Conservation (phyloP, 345 rosid species). For the Orychophragmus violaceus region DNA sequence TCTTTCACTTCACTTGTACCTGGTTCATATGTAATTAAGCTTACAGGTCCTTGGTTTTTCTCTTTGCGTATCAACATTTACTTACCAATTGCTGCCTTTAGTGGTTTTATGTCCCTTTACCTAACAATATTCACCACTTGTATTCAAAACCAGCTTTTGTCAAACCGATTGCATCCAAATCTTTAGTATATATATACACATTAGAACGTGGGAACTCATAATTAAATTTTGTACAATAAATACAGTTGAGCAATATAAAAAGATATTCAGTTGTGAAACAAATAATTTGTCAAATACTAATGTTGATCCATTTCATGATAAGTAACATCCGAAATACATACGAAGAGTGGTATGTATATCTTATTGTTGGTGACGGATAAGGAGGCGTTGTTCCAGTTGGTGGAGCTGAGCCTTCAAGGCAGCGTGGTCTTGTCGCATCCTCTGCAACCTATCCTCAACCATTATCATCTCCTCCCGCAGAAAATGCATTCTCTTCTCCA, state of each 20-base stretch:
- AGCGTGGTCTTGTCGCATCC: slow-evolving; percentile 56
- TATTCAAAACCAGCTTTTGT: no score
- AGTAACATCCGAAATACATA: not conserved
- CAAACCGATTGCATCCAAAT: no score
- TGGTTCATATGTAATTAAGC: slow-evolving; percentile 9
- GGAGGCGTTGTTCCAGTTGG: slow-evolving; percentile 37
- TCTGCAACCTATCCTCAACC: slow-evolving; percentile 69
- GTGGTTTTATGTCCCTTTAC: not conserved
- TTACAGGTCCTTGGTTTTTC: not conserved
- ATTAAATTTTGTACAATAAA: no score
- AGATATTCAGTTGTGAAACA: not conserved
- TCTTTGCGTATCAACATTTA: not conserved
- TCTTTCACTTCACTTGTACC: not conserved
- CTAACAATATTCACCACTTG: not conserved
- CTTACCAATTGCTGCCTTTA: not conserved
- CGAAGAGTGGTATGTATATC: not conserved
- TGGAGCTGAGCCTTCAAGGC: slow-evolving; percentile 51
- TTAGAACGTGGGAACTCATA: no score
- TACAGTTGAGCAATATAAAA: not conserved
- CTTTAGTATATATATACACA: no score
- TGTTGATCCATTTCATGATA: not conserved
- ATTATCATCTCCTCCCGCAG: slow-evolving; percentile 70
- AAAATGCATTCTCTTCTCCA: slow-evolving; percentile 69
- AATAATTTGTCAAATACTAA: not conserved
- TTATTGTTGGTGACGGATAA: slow-evolving; percentile 15